phyloP scores from a whole-genome alignment of 2,329 filamentous ascomycete genomes.

The Capronia coronata region DNA sequence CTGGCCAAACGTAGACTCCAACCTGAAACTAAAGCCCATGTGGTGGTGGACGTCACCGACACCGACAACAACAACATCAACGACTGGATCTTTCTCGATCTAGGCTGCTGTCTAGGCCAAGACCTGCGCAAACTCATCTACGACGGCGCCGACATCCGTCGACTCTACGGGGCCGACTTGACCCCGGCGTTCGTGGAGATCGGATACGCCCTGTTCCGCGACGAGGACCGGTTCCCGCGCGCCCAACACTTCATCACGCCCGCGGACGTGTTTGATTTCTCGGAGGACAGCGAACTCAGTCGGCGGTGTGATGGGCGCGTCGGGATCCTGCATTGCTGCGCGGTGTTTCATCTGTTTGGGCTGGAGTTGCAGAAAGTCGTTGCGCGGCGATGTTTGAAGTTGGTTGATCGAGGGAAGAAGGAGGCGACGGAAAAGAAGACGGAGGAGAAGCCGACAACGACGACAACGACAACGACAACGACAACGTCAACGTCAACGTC shows the following conservation, averaged over 20 bases:
- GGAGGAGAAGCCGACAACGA: not conserved
- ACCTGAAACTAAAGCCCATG: not conserved
- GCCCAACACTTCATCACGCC: slow-evolving; percentile 35
- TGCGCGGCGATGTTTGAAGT: slow-evolving; percentile 23
- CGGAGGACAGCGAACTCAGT: slow-evolving; percentile 17
- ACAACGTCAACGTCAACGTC: too few relatives aligned
- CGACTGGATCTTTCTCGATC: slow-evolving; percentile 36
- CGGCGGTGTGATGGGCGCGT: slow-evolving; percentile 31
- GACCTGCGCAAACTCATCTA: slow-evolving; percentile 39
- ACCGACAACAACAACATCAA: not conserved
- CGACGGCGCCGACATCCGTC: slow-evolving; percentile 46
- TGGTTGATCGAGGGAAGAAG: slow-evolving; percentile 15
- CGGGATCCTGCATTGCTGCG: slow-evolving; percentile 33
- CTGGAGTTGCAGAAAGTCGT: slow-evolving; percentile 32
- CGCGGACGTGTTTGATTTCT: slow-evolving; percentile 30
- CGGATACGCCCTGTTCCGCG: slow-evolving; percentile 40
- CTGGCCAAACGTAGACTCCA: slow-evolving; percentile 11
- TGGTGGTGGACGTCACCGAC: too few relatives aligned
- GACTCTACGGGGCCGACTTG: slow-evolving; percentile 35
- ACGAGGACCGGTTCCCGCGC: slow-evolving; percentile 31
- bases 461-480: too few relatives aligned
- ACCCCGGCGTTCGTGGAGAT: slow-evolving; percentile 36
- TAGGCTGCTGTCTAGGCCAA: slow-evolving; percentile 42
- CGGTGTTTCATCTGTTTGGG: slow-evolving; percentile 41
- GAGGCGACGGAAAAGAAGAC: slow-evolving; percentile 1